Conservation (phyloP, 192 early-diverging fungal species). For the Pilaira anomala region DNA sequence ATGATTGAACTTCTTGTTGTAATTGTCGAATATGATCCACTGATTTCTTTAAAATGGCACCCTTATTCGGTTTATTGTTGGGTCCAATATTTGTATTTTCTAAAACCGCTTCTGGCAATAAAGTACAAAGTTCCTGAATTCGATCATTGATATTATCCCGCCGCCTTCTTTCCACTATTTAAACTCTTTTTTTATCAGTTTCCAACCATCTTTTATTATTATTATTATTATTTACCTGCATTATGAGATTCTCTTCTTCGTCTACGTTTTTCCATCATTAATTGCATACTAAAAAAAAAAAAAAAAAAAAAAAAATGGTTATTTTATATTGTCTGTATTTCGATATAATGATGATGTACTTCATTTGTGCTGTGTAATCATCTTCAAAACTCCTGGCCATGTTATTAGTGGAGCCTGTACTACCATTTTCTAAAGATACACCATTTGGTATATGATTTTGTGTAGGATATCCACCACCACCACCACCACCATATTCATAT, state of each 20-base stretch:
- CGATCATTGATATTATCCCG: conserved; percentile 99
- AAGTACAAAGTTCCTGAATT: conserved; percentile 84
- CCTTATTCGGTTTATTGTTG: conserved; percentile 91
- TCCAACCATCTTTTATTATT: not conserved
- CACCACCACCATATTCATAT: conserved; percentile 13
- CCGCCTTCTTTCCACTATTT: conserved; percentile 83
- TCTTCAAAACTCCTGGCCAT: conserved; percentile 29
- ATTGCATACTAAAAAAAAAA: conserved; percentile 33
- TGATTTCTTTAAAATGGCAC: conserved; percentile 86
- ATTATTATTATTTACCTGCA: conserved; percentile 46
- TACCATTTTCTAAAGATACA: not conserved
- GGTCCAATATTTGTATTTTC: conserved; percentile 29
- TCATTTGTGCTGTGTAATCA: conserved; percentile 33
- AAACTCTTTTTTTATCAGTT: not conserved
- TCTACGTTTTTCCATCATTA: conserved; percentile 77
- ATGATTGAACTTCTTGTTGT: conserved; percentile 31
- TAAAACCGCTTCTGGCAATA: conserved; percentile 81
- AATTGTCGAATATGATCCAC: conserved; percentile 82
- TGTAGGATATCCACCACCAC: not conserved
- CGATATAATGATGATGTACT: too few relatives aligned
- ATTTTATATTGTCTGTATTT: too few relatives aligned
- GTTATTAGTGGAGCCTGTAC: not conserved
- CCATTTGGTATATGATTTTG: too few relatives aligned
- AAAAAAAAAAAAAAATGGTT: not conserved
- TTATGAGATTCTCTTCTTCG: conserved; percentile 96